Conservation (phyloP, 495 filamentous ascomycete genomes). For the Rhypophila decipiens region DNA sequence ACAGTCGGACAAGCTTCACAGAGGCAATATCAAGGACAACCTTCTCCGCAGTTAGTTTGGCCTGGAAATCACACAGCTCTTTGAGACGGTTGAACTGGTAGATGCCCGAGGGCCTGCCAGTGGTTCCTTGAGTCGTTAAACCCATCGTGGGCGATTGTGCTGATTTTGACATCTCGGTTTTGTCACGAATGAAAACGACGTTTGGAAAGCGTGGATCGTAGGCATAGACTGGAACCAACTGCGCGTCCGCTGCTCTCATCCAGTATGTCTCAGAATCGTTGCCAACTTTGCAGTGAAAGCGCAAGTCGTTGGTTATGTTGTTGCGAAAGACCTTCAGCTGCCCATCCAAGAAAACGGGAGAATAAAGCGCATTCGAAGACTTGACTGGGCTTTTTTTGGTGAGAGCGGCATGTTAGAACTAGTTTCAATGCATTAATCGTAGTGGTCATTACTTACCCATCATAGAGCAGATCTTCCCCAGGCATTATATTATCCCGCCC, state of each 20-base stretch:
- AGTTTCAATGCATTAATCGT: not conserved
- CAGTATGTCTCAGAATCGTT: constrained; percentile 28
- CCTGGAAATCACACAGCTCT: constrained; percentile 30
- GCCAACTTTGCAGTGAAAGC: constrained; percentile 26
- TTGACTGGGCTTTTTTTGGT: constrained; percentile 16
- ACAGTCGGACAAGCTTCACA: constrained; percentile 22
- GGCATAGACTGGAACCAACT: constrained; percentile 30
- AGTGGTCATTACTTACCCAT: constrained; percentile 15
- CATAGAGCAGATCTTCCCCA: constrained; percentile 26
- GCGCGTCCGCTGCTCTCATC: constrained; percentile 28
- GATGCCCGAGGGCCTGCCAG: constrained; percentile 20
- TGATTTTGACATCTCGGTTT: constrained; percentile 23
- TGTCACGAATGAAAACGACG: constrained; percentile 27
- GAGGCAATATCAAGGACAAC: constrained; percentile 28
- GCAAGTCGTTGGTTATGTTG: constrained; percentile 19
- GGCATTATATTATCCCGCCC: constrained; percentile 30
- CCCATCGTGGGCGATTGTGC: constrained; percentile 10
- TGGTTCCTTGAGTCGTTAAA: too few species aligned
- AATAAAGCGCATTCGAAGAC: constrained; percentile 17
- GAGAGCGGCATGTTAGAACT: not conserved
- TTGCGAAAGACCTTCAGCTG: constrained; percentile 29
- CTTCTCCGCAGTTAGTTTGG: constrained; percentile 25
- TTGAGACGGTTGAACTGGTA: constrained; percentile 22
- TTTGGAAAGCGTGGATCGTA: constrained; percentile 26
- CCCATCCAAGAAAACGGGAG: constrained; percentile 19